Percentiles rank a stretch among this genome's conserved stretches.
phyloP scores from a whole-genome alignment of 2,329 filamentous ascomycete genomes.

The Ascochyta rabiei region DNA sequence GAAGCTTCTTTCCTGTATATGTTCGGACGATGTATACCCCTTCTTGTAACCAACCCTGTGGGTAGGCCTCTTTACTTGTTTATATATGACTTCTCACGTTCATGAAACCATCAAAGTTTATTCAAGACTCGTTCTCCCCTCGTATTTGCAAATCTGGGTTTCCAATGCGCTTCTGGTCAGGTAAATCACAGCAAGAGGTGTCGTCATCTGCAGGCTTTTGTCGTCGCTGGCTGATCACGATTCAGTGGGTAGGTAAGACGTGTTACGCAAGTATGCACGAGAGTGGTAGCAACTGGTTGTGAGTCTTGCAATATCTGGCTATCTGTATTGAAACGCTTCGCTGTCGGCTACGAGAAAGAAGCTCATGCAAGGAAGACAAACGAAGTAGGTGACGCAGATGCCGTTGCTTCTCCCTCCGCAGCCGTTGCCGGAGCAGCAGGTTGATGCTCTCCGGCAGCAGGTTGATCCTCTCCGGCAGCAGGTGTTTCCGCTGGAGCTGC shows the following conservation, averaged over 20 bases:
- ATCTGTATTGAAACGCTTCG: not conserved
- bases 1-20: constrained; percentile 19
- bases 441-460: not conserved
- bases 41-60: constrained; percentile 8
- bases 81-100: constrained; percentile 1
- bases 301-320: too few relatives aligned
- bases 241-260: too few relatives aligned
- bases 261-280: too few relatives aligned
- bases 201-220: too few relatives aligned
- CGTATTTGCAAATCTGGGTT: too few relatives aligned
- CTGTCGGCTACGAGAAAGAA: not conserved
- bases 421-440: not conserved
- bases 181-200: too few relatives aligned
- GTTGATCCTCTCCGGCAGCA: not conserved
- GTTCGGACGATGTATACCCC: constrained; percentile 26
- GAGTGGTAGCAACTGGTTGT: too few relatives aligned
- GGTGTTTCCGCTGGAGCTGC: not conserved
- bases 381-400: constrained; percentile 5
- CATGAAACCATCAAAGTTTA: not conserved
- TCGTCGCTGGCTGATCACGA: too few relatives aligned
- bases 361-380: constrained; percentile 6
- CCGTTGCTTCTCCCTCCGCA: not conserved
- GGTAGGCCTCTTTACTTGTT: constrained; percentile 6
- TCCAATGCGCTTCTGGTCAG: too few relatives aligned
- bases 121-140: not conserved